Conservation (phyloP, 306 rosid genomes). For the Trifolium fragiferum region DNA sequence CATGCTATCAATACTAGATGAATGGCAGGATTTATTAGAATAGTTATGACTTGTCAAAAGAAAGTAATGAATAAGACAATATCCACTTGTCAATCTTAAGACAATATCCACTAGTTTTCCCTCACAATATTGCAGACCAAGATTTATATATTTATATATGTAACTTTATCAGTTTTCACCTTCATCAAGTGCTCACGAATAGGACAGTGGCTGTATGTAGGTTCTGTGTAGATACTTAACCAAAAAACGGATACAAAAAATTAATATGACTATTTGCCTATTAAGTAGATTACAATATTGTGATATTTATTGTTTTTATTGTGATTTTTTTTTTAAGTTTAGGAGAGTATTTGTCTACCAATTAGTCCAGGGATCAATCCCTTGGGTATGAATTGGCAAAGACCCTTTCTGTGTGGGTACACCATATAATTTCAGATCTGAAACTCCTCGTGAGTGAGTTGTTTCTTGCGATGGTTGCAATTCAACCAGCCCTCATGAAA, state of each 20-base stretch:
- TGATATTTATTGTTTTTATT: background rate
- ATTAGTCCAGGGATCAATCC: background rate
- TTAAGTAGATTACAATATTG: background rate
- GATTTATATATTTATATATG: background rate
- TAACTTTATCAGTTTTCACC: background rate
- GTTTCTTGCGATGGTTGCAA: too few species aligned
- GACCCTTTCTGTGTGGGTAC: background rate
- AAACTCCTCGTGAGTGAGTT: too few species aligned
- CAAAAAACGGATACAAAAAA: background rate
- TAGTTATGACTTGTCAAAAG: too few species aligned
- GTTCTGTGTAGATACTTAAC: background rate
- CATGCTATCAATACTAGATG: too few species aligned
- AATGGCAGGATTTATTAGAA: too few species aligned
- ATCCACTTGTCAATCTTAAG: background rate
- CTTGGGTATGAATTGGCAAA: background rate
- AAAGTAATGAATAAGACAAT: too few species aligned
- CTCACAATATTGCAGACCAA: constrained; percentile 20
- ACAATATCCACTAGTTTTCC: constrained; percentile 6
- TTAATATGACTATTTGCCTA: background rate
- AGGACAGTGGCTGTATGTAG: background rate
- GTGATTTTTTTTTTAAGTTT: background rate
- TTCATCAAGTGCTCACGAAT: background rate
- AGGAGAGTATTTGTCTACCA: background rate
- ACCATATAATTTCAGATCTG: too few species aligned
- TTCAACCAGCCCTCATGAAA: too few species aligned